These are phyloP conservation scores for Pythium rishiriense DNA, from an alignment of 352 stramenopile genomes.

Conservation along the genomic window DNA sequence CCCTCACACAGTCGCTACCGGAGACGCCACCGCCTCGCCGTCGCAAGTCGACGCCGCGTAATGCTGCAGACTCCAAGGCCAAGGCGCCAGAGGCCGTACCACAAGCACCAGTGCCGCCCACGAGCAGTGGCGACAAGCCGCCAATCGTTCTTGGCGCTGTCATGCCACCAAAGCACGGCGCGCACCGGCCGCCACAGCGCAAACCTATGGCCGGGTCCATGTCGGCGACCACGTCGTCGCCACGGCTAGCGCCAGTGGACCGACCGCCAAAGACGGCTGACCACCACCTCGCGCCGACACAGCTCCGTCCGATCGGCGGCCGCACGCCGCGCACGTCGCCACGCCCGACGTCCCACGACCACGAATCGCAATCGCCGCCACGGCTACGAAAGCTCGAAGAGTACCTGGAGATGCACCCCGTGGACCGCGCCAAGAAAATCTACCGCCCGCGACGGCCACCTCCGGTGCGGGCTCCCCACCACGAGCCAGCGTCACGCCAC, in stretches of 20 bases:
- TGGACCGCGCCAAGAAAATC: conserved; percentile 11
- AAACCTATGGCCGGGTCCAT: neutral
- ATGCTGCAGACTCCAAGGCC: neutral
- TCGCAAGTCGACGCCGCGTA: neutral
- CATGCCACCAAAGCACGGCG: conserved; percentile 2
- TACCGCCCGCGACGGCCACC: conserved; percentile 14
- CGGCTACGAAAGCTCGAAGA: conserved; percentile 24
- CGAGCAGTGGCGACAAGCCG: neutral
- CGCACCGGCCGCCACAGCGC: neutral
- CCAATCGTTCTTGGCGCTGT: neutral
- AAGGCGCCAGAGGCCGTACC: neutral
- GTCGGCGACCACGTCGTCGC: neutral
- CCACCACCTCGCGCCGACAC: neutral
- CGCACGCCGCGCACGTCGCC: neutral
- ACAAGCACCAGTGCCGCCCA: neutral
- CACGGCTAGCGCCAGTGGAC: neutral
- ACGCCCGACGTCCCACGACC: neutral
- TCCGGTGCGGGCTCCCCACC: neutral
- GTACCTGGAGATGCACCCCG: conserved; percentile 16
- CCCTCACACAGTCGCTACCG: neutral
- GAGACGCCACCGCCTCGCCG: neutral
- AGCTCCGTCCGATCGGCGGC: neutral
- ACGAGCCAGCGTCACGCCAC: neutral
- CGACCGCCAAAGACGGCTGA: conserved; percentile 8
- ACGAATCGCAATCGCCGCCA: conserved; percentile 6